Evolutionary conservation across 164 flowering plant genomes (phyloP).

Genomic region (Umbellularia californica): DNA sequence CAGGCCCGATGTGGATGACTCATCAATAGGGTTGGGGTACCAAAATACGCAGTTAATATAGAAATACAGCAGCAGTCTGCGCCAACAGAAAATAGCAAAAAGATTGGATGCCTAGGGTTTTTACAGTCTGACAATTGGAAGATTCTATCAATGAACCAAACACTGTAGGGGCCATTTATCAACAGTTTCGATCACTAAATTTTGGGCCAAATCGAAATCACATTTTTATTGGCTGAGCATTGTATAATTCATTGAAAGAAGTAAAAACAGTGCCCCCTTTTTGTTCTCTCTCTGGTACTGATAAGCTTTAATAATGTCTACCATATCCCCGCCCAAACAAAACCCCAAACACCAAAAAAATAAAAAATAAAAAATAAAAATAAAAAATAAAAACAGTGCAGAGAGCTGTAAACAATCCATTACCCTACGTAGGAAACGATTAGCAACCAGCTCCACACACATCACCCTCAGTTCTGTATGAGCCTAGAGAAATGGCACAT

Average conservation of each 20-base stretch:
- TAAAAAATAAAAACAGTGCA: neutral
- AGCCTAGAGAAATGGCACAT: neutral
- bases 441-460: conserved; percentile 95
- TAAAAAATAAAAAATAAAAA: neutral
- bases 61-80: too few species aligned
- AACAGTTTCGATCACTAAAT: neutral
- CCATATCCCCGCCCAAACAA: too few species aligned
- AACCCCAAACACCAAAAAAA: too few species aligned
- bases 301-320: neutral
- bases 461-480: conserved; percentile 35
- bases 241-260: neutral
- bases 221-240: neutral
- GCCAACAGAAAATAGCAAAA: too few species aligned
- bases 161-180: neutral
- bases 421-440: conserved; percentile 93
- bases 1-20: too few species aligned
- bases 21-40: too few species aligned
- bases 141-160: neutral
- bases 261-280: neutral
- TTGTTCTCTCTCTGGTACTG: neutral
- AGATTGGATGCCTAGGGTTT: neutral
- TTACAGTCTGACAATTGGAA: neutral
- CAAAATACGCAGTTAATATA: too few species aligned
- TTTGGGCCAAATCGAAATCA: neutral
- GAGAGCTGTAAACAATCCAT: neutral